Base-by-base conservation (phyloP, 1,284 basidiomycete species). In the Rhodotorula sp. region DNA sequence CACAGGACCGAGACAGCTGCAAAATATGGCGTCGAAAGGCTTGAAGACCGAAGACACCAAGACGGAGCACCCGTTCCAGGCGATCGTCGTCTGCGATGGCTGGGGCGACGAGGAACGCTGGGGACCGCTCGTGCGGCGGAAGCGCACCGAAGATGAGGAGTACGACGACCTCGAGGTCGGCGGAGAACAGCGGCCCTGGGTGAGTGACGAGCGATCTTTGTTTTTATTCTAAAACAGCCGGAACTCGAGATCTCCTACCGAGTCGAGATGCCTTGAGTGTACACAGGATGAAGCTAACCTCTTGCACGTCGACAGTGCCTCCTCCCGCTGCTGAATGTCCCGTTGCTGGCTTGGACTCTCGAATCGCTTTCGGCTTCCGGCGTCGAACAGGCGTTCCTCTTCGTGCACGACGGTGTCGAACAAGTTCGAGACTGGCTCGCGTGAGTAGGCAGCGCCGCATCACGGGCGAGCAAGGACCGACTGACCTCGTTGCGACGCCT, bases 331-430 rank as follows among this genome's bases (percentile, higher is more conserved):
- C 95, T 94, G 83, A 96, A 96, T 80, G 91, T 91, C 1, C 91
- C 95, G 6, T 84, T 99, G 49, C 86, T 99, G 47, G 90, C 93
- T 78, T 98, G 95, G 93, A 97, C 96, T 3, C 89, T 99, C 74
- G 96, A 99, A 82, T 91, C 91, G 79, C 87, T 99, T 60, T 89
- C 92, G 47, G 85, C 94, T 26, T 92, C 93, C 48, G 93, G 93
- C 65, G 94, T 98, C 59, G 91, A 95, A 79, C 92, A 98, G 82
- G 91, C 97, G 72, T 96, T 97, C 82, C 90, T 99, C 67, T 89
- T 98, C 74, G 76, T 96, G 89, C 82, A 87, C 89, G 79, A 96
- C 89, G 75, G 96, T 82, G 87, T 91, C 16, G 89, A 90, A 68
- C 88, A 90, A 79, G 89, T 95, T 78, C 90, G 90, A 80, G 85